Evolutionary conservation across 257 asterid genomes (phyloP).

Genomic region (Vinca minor): DNA sequence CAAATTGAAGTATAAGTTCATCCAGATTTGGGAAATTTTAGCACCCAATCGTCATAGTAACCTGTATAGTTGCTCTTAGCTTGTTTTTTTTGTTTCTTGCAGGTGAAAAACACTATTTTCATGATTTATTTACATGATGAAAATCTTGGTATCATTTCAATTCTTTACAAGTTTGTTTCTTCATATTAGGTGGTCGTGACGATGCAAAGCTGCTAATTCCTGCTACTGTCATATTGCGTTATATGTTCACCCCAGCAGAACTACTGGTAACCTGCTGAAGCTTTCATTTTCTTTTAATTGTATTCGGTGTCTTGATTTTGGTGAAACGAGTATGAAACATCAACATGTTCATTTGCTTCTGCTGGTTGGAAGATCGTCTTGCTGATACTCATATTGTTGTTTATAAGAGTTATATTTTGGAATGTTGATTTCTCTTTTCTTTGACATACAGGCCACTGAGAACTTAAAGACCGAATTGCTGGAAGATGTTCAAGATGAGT

Average conservation of each 20-base stretch:
- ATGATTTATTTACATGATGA: not conserved
- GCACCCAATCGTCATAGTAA: not conserved
- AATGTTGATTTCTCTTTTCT: not conserved
- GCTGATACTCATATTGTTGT: not conserved
- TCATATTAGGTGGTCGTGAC: constrained; percentile 80
- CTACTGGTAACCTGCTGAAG: constrained; percentile 50
- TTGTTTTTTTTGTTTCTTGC: not conserved
- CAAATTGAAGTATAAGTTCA: not conserved
- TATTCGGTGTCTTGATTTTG: not conserved
- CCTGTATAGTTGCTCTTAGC: not conserved
- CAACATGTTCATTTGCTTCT: not conserved
- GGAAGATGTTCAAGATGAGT: constrained; percentile 71
- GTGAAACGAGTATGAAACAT: not conserved
- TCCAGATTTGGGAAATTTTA: not conserved
- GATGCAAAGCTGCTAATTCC: constrained; percentile 71
- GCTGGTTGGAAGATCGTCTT: not conserved
- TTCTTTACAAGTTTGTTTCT: constrained; percentile 18
- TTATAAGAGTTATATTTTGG: not conserved
- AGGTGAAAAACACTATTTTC: not conserved
- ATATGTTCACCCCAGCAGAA: constrained; percentile 89
- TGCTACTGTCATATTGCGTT: constrained; percentile 72
- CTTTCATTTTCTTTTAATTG: not conserved
- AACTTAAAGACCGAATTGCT: constrained; percentile 61
- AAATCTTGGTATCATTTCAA: constrained; percentile 1
- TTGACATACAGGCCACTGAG: constrained; percentile 52